Evolutionary conservation across 805 yeast genomes (phyloP).

Genomic region (Kodamaea laetipori): DNA sequence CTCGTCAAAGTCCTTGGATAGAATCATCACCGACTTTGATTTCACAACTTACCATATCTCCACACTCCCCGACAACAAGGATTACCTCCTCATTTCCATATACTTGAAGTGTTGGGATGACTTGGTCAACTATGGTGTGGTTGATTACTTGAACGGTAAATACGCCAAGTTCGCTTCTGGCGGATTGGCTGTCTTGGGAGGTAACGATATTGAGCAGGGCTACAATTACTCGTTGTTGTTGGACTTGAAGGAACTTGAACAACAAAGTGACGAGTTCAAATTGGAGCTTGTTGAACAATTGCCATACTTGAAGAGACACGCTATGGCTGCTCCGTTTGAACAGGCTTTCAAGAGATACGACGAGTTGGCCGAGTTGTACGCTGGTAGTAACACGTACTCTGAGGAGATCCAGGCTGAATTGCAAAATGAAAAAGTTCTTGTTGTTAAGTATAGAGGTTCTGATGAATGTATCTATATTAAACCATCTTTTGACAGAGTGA

Average conservation of each 20-base stretch:
- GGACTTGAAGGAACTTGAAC: slow-evolving; percentile 48
- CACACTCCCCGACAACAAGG: slow-evolving; percentile 71
- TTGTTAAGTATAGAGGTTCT: slow-evolving; percentile 79
- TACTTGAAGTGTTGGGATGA: slow-evolving; percentile 79
- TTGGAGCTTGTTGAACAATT: slow-evolving; percentile 60
- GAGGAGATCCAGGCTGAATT: slow-evolving; percentile 47
- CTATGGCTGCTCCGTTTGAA: slow-evolving; percentile 92
- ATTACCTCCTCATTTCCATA: slow-evolving; percentile 64
- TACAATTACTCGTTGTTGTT: slow-evolving; percentile 78
- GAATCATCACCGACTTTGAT: slow-evolving; percentile 93
- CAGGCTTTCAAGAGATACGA: slow-evolving; percentile 81
- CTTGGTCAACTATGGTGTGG: slow-evolving; percentile 65
- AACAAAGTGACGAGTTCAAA: slow-evolving; percentile 48
- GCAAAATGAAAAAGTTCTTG: slow-evolving; percentile 59
- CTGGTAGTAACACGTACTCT: slow-evolving; percentile 44
- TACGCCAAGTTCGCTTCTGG: slow-evolving; percentile 41
- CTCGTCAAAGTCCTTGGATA: slow-evolving; percentile 59
- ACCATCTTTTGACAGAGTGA: slow-evolving; percentile 94
- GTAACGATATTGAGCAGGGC: slow-evolving; percentile 63
- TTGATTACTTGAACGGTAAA: slow-evolving; percentile 51
- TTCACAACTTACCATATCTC: slow-evolving; percentile 92
- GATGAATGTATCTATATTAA: slow-evolving; percentile 88
- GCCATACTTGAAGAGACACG: slow-evolving; percentile 77
- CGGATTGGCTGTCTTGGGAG: slow-evolving; percentile 31
- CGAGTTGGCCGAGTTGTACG: slow-evolving; percentile 53